Base-by-base conservation (phyloP, 768 basidiomycete species). In the Leccinum longicurvipes region DNA sequence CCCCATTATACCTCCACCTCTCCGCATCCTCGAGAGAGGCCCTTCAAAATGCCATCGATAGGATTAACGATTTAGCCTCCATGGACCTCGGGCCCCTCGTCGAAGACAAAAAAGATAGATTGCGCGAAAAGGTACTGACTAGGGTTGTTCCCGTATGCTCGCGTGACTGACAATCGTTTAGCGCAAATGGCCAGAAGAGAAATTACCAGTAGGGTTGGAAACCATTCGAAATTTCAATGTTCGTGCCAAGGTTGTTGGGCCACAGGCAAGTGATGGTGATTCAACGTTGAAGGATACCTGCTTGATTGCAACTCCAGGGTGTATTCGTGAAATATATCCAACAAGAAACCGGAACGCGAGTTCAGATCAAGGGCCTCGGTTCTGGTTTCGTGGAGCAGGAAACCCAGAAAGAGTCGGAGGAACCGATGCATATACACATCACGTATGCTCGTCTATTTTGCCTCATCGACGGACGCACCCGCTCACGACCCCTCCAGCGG, bases 311-410 rank as follows among this genome's bases (percentile, higher is more conserved):
- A 5, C 34, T 10, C 17, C 50, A 70, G 90, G 95, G 95, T 61
- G 86, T 93, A 60, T 99, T 98, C 66, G 96, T 99, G 62, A 99
- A 99, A 74, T 94, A 94, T 69, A 98, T 98, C 49, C 96, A 99
- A 72, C 83, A 88, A 63, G 96, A 99, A 73, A 99, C 96, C 0
- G 87, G 87, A 27, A 96, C 95, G 6, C 83, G 96, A 57, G 96
- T 99, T 9, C 96, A 99, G 70, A 97, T 99, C 63, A 98, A 98
- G 72, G 96, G 96, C 19, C 64, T 85, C 14, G 96, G 96, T 6
- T 95, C 93, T 24, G 96, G 96, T 2, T 99, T 97, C 69, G 86
- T 96, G 59, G 96, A 99, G 65, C 83, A 83, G 55, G 91, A 94
- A 63, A 94, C 93, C 1, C 90, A 92, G 2, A 77, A 85, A 65